Percentiles rank a stretch among this genome's conserved stretches.
These are phyloP conservation scores for Achlya hypogyna DNA, from an alignment of 352 stramenopile species.

Conservation along the genomic window DNA sequence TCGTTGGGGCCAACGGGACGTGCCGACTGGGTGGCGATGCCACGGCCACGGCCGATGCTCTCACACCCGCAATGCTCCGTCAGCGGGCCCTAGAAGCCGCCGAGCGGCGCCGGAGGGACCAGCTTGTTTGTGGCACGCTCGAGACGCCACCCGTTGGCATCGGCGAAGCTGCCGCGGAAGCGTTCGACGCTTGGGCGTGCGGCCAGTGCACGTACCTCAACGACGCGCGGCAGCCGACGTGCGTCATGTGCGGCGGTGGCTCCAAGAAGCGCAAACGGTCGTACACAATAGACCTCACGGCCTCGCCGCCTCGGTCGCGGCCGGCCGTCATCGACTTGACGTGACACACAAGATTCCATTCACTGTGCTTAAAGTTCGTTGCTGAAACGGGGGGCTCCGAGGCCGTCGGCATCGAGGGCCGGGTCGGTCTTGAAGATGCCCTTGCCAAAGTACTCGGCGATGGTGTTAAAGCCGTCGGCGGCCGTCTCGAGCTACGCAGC, in stretches of 20 bases:
- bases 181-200: constrained; percentile 24
- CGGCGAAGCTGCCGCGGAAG: constrained; percentile 35
- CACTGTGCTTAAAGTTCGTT: constrained; percentile 54
- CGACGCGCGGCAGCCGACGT: not conserved
- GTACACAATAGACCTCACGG: not conserved
- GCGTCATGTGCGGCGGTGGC: not conserved
- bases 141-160: constrained; percentile 19
- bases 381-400: constrained; percentile 72
- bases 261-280: constrained; percentile 4
- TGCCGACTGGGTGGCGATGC: constrained; percentile 26
- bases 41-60: not conserved
- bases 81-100: constrained; percentile 40
- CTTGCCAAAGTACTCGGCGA: constrained; percentile 90
- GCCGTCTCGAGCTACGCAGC: constrained; percentile 54
- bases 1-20: constrained; percentile 31
- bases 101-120: constrained; percentile 37
- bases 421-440: constrained; percentile 85
- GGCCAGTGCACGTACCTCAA: constrained; percentile 7
- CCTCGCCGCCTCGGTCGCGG: not conserved
- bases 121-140: constrained; percentile 22
- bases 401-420: constrained; percentile 43
- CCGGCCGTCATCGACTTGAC: constrained; percentile 12
- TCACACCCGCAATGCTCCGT: constrained; percentile 28
- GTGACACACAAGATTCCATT: not conserved
- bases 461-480: constrained; percentile 81